These are phyloP conservation scores for Moesziomyces globuligerus DNA, from an alignment of 1,284 basidiomycete genomes.

Conservation along the genomic window DNA sequence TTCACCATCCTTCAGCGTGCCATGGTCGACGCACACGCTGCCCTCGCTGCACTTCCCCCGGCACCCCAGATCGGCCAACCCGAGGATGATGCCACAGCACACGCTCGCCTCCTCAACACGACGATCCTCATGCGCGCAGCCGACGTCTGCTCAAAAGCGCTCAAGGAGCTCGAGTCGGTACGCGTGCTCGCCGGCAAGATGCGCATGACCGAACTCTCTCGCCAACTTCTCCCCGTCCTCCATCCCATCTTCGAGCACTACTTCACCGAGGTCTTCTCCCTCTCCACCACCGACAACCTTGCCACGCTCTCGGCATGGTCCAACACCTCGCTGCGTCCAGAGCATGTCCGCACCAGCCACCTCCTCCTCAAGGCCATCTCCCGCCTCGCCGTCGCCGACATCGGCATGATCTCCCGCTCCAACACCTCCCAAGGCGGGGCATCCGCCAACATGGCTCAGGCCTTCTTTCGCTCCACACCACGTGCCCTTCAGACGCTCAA, in stretches of 20 bases:
- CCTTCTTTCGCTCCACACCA: conserved; percentile 62
- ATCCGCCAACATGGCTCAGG: conserved; percentile 55
- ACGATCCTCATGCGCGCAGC: conserved; percentile 57
- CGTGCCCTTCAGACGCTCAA: conserved; percentile 48
- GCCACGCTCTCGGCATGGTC: conserved; percentile 51
- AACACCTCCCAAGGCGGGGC: conserved; percentile 33
- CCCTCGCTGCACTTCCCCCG: conserved; percentile 27
- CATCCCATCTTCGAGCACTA: conserved; percentile 60
- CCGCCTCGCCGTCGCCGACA: conserved; percentile 58
- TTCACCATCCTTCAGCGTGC: conserved; percentile 53
- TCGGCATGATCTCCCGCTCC: conserved; percentile 54
- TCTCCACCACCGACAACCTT: conserved; percentile 23
- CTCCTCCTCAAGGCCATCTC: conserved; percentile 59
- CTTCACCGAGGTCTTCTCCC: conserved; percentile 57
- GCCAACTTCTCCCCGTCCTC: conserved; percentile 56
- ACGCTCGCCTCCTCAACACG: conserved; percentile 36
- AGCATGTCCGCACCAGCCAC: conserved; percentile 62
- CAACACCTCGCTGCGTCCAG: conserved; percentile 34
- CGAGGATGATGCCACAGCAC: conserved; percentile 13
- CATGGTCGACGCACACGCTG: conserved; percentile 53
- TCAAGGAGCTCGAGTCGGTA: conserved; percentile 63
- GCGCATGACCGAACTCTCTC: conserved; percentile 64
- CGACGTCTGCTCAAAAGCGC: conserved; percentile 54
- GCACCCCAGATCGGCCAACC: conserved; percentile 32
- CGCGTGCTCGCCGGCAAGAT: conserved; percentile 63